Evolutionary conservation across 805 yeast species (phyloP), one percentile per base, ranked within the genome.

Genomic region (Tanozyma kutaoensis): DNA sequence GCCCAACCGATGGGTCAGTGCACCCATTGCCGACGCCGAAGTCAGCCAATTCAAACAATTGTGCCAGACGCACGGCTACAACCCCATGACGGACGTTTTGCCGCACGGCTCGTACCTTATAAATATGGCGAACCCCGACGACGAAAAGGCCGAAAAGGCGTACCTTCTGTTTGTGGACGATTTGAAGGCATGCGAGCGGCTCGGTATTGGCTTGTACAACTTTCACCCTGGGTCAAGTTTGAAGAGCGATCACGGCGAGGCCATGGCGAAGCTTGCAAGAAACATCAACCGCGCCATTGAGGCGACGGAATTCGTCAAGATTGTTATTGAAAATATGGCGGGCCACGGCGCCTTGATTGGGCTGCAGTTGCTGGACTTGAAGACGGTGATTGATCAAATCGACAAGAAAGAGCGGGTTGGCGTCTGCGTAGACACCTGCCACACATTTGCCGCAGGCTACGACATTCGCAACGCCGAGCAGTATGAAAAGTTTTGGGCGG

Each of bases 51-150:
- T 91, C 54, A 66, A 65, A 34, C 55, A 57, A 5, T 56, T 72
- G 13, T 84, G 95, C 46, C 54, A 62, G 28, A 52, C 69, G 29
- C 62, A 63, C 44, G 70, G 75, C 2, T 86, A 73, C 49, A 68
- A 84, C 46, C 76, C 94, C 3, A 46, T 66, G 29, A 77, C 76
- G 3, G 95, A 86, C 43, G 66, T 84, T 26, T 61, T 91, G 26
- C 97, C 98, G 0, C 98, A 91, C 50, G 97, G 95, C 1, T 84
- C 93, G 14, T 91, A 86, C 48, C 74, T 91, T 41, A 86, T 91
- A 46, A 91, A 91, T 46, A 54, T 91, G 34, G 96, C 93, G 14
- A 85, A 84, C 39, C 95, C 96, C 1, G 95, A 85, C 38, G 49
- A 50, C 2, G 91, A 71, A 34, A 88, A 84, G 47, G 80, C 75